Base-by-base conservation (phyloP, 495 filamentous ascomycete species). In the Neurospora sp. region DNA sequence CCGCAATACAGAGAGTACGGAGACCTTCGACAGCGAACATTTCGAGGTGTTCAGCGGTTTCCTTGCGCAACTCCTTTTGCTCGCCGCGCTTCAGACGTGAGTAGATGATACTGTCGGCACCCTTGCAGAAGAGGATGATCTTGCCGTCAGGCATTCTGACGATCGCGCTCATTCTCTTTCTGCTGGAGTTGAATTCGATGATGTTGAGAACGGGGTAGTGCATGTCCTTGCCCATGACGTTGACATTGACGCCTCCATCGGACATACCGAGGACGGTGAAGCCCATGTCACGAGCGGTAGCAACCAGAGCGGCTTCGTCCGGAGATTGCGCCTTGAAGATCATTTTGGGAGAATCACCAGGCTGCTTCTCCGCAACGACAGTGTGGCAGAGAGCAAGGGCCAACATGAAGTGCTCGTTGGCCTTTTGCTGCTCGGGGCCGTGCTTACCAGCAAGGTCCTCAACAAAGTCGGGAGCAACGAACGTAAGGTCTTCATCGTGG, bases 121-220 rank as follows among this genome's bases (percentile, higher is more conserved):
- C 96, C 81, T 99, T 99, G 85, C 96, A 99, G 80, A 96, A 97
- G 1, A 99, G 88, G 38, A 94, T 85, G 69, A 99, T 98, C 74
- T 88, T 90, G 44, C 94, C 94, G 78, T 98, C 90, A 4, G 96
- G 96, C 95, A 98, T 98, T 72, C 91, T 89, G 53, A 99, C 91
- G 73, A 99, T 98, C 1, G 96, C 92, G 81, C 96, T 98, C 96
- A 99, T 99, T 72, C 96, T 89, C 81, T 99, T 99, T 76, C 96
- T 87, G 9, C 93, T 91, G 4, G 96, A 98, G 82, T 98, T 98
- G 85, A 99, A 99, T 79, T 99, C 96, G 45, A 99, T 88, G 6
- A 93, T 97, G 80, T 97, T 98, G 44, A 99, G 87, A 27, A 99
- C 92, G 10, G 89, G 90, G 78, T 92, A 99, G 59, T 92, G 89